Base-by-base conservation (phyloP, 176 grass and related monocot species). In the Avena atlantica region DNA sequence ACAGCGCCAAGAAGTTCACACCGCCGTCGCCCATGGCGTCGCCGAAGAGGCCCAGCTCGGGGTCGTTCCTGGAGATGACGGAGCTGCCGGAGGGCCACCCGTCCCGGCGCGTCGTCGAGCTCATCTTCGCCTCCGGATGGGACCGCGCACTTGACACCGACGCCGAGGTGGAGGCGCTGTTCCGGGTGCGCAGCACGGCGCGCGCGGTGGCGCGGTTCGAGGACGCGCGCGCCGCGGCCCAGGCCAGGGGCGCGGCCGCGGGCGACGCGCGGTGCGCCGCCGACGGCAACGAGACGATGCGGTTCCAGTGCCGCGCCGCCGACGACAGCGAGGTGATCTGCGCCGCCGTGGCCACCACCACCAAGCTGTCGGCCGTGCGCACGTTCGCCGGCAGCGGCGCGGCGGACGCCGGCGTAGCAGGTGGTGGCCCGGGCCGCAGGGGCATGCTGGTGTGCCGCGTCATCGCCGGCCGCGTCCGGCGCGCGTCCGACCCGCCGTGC, bases 251-350 rank as follows among this genome's bases (percentile, higher is more conserved):
- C 12, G 29, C 51, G 24, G 74, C 59, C 25, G 84, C 12, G 25
- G 17, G 13, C 11, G 76, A 74, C 48, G 61, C 80, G 31, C 89
- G 89, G 7, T 91, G 89, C 76, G 85, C 85, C 49, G 89, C 89
- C 40, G 89, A 91, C 69, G 89, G 89, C 8, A 88, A 91, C 86
- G 89, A 91, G 76, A 23, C 85, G 86, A 87, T 91, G 89, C 86
- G 89, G 12, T 91, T 91, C 82, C 89, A 91, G 63, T 87, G 89
- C 89, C 84, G 65, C 73, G 51, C 53, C n/a, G 74, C 73, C 40
- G 74, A 56, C n/a, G 36, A 7, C 29, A 23, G 15, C 52, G 78
- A 24, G 44, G 74, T 87, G 45, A 85, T 76, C 86, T 82, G 78
- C 76, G 76, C 75, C 3, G 69, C 81, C 6, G 81, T 81, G 12